phyloP scores from a whole-genome alignment of 306 rosid genomes.

The Begonia masoniana region DNA sequence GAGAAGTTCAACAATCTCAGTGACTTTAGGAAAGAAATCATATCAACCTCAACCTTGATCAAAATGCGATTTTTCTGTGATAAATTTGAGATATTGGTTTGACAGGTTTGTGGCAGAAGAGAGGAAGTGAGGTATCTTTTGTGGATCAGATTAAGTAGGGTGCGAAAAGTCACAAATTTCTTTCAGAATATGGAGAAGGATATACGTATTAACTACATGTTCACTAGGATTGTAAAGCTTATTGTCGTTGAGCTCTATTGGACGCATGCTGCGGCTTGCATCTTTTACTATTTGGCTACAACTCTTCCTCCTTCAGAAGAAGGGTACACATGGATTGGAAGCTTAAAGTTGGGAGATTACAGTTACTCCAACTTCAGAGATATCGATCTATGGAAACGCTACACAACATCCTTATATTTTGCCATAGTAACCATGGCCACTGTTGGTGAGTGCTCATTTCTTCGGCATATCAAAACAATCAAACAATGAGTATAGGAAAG shows the following conservation, averaged over 20 bases:
- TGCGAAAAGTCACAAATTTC: constrained; percentile 40
- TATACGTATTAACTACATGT: constrained; percentile 68
- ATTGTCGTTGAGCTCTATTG: constrained; percentile 87
- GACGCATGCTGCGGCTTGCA: constrained; percentile 97
- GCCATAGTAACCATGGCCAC: constrained; percentile 98
- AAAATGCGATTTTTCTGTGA: too few relatives aligned
- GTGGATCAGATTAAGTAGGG: constrained; percentile 79
- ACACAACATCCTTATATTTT: constrained; percentile 74
- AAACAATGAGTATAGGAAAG: not conserved
- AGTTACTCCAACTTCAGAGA: constrained; percentile 79
- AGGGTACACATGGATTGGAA: constrained; percentile 96
- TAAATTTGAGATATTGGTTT: constrained; percentile 6
- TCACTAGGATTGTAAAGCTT: constrained; percentile 70
- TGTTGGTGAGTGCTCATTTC: constrained; percentile 45
- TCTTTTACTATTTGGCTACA: constrained; percentile 91
- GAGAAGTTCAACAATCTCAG: too few relatives aligned
- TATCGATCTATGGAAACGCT: constrained; percentile 81
- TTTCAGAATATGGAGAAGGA: constrained; percentile 70
- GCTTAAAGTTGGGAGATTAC: constrained; percentile 64
- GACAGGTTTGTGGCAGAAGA: constrained; percentile 56
- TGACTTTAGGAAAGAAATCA: too few relatives aligned
- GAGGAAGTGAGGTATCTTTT: constrained; percentile 82
- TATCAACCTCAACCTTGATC: too few relatives aligned
- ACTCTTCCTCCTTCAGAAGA: constrained; percentile 73
- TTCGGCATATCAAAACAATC: not conserved